Conservation (phyloP, 1,284 basidiomycete species). For the Puccinia brachypodii region DNA sequence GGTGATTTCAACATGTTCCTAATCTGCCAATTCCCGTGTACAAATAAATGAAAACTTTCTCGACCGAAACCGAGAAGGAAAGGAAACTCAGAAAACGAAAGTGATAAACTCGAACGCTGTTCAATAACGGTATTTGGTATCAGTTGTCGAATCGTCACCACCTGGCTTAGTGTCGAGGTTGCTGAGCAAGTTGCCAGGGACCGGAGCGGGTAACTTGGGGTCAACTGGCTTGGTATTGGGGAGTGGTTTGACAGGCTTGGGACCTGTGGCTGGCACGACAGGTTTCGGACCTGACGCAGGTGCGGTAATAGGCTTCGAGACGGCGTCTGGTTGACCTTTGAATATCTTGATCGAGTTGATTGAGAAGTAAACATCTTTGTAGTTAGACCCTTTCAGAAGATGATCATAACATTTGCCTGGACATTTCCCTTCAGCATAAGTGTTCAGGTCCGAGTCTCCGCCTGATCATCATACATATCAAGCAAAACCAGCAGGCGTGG, state of each 20-base stretch:
- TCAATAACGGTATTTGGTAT: no score
- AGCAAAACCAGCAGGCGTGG: neutral
- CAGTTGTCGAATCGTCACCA: neutral
- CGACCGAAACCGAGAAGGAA: neutral
- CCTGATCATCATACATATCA: neutral
- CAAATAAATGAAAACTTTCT: neutral
- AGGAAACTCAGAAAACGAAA: neutral
- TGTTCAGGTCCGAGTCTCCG: constrained; percentile 37
- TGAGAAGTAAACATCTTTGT: constrained; percentile 37
- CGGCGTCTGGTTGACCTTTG: constrained; percentile 18
- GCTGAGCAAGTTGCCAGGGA: neutral
- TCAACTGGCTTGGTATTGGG: neutral
- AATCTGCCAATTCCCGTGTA: neutral
- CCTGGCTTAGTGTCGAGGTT: neutral
- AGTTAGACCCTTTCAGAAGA: constrained; percentile 28
- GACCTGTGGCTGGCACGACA: neutral
- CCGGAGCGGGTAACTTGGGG: neutral
- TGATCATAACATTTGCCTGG: constrained; percentile 38
- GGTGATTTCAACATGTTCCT: neutral
- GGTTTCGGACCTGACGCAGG: neutral
- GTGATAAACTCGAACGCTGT: neutral
- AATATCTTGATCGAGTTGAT: constrained; percentile 42
- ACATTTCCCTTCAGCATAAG: constrained; percentile 30
- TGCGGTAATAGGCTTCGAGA: neutral
- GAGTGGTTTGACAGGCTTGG: neutral